Base-by-base conservation (phyloP, 2,329 filamentous ascomycete genomes). In the Conoideocrella luteorostrata region DNA sequence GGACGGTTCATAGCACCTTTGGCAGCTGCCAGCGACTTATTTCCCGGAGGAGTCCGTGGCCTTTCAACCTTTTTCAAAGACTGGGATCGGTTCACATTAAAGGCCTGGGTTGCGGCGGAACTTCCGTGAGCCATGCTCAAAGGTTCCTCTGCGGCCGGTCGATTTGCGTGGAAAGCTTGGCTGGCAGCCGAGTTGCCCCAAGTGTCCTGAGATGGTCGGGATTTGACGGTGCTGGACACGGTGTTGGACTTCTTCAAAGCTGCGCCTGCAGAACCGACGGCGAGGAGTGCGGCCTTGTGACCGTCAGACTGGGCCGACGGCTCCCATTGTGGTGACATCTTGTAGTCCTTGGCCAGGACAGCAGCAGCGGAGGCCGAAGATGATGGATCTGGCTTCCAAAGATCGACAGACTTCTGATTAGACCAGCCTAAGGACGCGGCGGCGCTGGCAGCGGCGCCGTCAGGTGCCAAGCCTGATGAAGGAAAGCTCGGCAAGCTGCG, bases 401-500 rank as follows among this genome's bases (percentile, higher is more conserved):
- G 69, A 59, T 86, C 75, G 40, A 81, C 69, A 3, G 78, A 62
- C 57, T 79, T 86, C 53, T 79, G 78, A 56, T 79, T 86, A 39
- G 78, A 73, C 71, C 87, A 86, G 40, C 87, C 87, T 36, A 91
- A 69, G 41, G 75, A 78, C 32, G 86, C 86, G 43, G 88, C 88
- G 44, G 85, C 80, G 51, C 83, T 78, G 47, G 86, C 87, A 45
- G 86, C 87, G 41, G 74, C 70, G 53, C 67, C 69, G 52, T 75
- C 69, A 35, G 70, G 54, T 43, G 61, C 66, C 46, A 88, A 71
- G 29, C 86, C 84, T 45, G 72, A 61, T 9, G 83, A 81, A 11
- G 87, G 86, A 55, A 75, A 91, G 56, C 83, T 86, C 29, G 87
- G 87, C 18, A 93, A 75, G 53, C 86, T 81, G 56, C 80, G 72